Base-by-base conservation (phyloP, 2,329 filamentous ascomycete species). In the Truncatella angustata region DNA sequence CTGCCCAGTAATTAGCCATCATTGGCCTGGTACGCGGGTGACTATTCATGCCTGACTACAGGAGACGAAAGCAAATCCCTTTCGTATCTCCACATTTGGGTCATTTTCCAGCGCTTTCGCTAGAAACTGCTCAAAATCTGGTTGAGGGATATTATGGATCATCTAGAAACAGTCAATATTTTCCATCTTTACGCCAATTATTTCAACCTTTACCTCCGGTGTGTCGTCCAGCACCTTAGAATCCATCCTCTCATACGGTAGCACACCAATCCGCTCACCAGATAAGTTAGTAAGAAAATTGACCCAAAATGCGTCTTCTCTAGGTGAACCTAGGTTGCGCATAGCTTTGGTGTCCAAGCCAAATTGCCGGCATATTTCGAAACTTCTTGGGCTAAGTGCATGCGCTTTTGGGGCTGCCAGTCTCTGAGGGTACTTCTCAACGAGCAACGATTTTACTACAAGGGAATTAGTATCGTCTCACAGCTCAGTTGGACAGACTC, bases 141-240 rank as follows among this genome's bases (percentile, higher is more conserved):
- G 71, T 36, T 75, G 71, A 0, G 72, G 68, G 5, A 74, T 69
- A 51, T 74, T 74, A 40, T 73, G 70, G 21, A 75, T 71, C 71
- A 73, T 73, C 59, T 64, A 24, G 20, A 18, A 11, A 11, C 35
- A 7, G 30, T 39, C 46, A 26, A 7, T 23, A 16, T 18, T 6
- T 5, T 5, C 11, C 20, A 4, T 12, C 16, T 32, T 16, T 28
- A 12, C 14, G 5, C 23, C 16, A 14, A 18, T 14, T 21, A 46
- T n/a, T 23, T 47, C 20, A 16, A 12, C 10, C 16, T 30, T 30
- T 51, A 66, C 68, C 46, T 67, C 63, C 4, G 69, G 68, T 4
- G 70, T 73, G 32, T 65, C 56, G 12, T 70, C 57, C 24, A 73
- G 55, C 4, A 72, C 68, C 4, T 57, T 61, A 3, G 56, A 16